Conservation (phyloP, 2,329 filamentous ascomycete species). For the Pseudopithomyces maydicus region DNA sequence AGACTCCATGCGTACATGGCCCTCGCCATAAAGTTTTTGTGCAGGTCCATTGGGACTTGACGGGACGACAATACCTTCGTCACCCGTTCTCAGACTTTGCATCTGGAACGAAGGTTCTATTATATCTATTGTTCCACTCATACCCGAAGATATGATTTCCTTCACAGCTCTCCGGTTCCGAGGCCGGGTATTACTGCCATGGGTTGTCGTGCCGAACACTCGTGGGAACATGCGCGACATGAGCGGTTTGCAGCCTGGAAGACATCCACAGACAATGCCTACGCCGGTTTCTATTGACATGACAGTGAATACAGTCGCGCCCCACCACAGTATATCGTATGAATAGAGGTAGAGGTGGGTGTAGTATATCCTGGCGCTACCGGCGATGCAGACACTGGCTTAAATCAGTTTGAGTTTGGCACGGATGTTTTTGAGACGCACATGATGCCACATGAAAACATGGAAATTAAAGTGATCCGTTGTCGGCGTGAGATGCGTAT, state of each 20-base stretch:
- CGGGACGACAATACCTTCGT: too few species aligned
- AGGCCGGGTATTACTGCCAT: neutral
- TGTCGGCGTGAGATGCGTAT: conserved; percentile 34
- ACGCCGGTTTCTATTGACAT: conserved; percentile 33
- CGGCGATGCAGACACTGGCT: conserved; percentile 43
- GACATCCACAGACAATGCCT: conserved; percentile 39
- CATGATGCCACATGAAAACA: conserved; percentile 39
- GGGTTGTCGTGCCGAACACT: conserved; percentile 25
- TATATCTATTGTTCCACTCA: too few species aligned
- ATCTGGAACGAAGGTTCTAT: too few species aligned
- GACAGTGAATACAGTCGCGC: conserved; percentile 31
- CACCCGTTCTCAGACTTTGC: too few species aligned
- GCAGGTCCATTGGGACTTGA: too few species aligned
- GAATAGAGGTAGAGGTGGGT: conserved; percentile 29
- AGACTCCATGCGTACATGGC: too few species aligned
- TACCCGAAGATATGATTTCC: too few species aligned
- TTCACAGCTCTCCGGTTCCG: too few species aligned
- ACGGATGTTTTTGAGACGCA: conserved; percentile 2
- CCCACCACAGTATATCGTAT: conserved; percentile 36
- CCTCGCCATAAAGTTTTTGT: too few species aligned
- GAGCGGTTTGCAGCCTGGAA: conserved; percentile 39
- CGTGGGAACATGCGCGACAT: conserved; percentile 31
- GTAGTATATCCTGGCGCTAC: conserved; percentile 36
- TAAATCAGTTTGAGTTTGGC: conserved; percentile 18
- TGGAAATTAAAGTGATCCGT: conserved; percentile 31